phyloP scores from a whole-genome alignment of 2,329 filamentous ascomycete species.

The Botrytis sinoallii region DNA sequence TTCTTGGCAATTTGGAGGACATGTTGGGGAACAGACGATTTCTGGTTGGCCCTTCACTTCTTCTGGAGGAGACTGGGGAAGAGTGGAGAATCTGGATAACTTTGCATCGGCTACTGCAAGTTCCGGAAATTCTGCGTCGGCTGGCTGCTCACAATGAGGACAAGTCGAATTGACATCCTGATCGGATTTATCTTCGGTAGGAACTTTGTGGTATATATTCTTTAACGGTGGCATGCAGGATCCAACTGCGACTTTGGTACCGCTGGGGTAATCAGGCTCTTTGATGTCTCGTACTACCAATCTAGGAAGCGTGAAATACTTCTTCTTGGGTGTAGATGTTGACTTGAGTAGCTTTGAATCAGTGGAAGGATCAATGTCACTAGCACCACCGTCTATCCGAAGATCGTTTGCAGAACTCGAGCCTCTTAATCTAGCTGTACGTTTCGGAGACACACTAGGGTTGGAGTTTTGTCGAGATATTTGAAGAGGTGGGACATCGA shows the following conservation, averaged over 20 bases:
- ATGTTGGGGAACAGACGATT: constrained; percentile 14
- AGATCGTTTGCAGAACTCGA: constrained; percentile 25
- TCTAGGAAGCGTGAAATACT: constrained; percentile 27
- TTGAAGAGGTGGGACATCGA: constrained; percentile 1
- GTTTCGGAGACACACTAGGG: not conserved
- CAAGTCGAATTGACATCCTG: constrained; percentile 25
- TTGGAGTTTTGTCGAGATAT: constrained; percentile 12
- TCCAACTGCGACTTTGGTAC: not conserved
- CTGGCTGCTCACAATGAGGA: constrained; percentile 7
- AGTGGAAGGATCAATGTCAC: not conserved
- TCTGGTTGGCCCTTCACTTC: constrained; percentile 3
- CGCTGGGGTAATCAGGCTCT: constrained; percentile 10
- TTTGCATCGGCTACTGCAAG: not conserved
- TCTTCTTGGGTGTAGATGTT: constrained; percentile 21
- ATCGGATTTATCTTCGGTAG: constrained; percentile 26
- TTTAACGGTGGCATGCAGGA: constrained; percentile 13
- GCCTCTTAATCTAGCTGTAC: constrained; percentile 18
- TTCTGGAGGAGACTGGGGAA: constrained; percentile 17
- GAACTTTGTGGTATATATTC: constrained; percentile 16
- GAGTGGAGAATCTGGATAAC: constrained; percentile 12
- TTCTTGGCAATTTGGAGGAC: constrained; percentile 16
- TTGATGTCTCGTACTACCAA: constrained; percentile 30
- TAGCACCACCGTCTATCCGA: not conserved
- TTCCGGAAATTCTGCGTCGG: not conserved
- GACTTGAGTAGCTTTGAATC: not conserved